Evolutionary conservation across 2,329 filamentous ascomycete genomes (phyloP), one percentile per base, ranked within the genome.

Genomic region (Cladophialophora chaetospira): DNA sequence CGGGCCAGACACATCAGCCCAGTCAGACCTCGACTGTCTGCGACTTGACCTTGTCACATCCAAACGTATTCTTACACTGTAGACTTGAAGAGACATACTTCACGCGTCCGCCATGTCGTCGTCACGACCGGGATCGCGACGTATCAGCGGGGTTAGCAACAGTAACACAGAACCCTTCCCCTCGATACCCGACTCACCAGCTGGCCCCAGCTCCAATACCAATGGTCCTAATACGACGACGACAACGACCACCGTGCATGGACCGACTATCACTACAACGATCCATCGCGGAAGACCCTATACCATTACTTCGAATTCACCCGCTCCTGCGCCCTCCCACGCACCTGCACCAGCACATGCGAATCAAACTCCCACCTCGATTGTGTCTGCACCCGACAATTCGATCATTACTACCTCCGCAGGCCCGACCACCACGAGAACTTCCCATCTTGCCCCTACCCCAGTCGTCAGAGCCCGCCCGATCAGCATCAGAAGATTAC

Each of bases 401-500:
- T 21, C 50, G n/a, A 11, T 38, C 48, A 33, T 29, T 29, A 33
- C 31, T 33, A 45, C 60, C 19, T 21, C 45, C 10, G 50, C 29
- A 4, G 36, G 29, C 21, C 49, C 54, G 17, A 46, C 60, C 25
- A 54, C 53, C 11, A 59, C 52, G n/a, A 45, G 56, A 49, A 58
- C 58, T 13, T 49, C 55, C 10, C 42, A 58, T n/a, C 28, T 36
- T 13, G 28, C 25, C 13, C 48, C 48, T 13, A 23, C 19, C 31
- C 33, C 17, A 53, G 46, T 50, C 17, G 50, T 19, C 53, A 58
- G 43, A 26, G 53, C 17, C 8, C 55, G 64, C 28, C 62, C 64
- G 3, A 64, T 66, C 28, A 55, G 62, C 5, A 66, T 66, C 35
- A 57, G 58, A 33, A 52, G 64, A 31, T 44, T 66, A 15, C 58